Percentiles rank a stretch among this genome's conserved stretches.
phyloP scores from a whole-genome alignment of 2,329 filamentous ascomycete genomes.

The Fusarium protoensiforme region DNA sequence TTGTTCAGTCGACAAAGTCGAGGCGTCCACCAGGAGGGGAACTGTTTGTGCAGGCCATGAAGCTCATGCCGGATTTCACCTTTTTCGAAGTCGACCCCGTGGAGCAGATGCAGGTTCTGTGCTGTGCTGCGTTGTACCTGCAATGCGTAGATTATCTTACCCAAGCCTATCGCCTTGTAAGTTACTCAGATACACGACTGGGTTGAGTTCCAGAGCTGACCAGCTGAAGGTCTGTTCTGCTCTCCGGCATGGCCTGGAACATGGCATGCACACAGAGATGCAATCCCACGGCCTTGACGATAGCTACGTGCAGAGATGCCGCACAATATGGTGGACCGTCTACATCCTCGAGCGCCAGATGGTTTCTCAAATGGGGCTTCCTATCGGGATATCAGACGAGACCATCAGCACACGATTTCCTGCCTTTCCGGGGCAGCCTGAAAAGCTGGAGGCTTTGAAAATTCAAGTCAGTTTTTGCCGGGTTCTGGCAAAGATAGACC shows the following conservation, averaged over 20 bases:
- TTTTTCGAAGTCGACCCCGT: constrained; percentile 26
- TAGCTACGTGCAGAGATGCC: constrained; percentile 25
- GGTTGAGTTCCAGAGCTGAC: neutral
- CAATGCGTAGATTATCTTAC: constrained; percentile 22
- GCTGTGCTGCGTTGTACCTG: constrained; percentile 27
- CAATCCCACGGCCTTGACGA: constrained; percentile 14
- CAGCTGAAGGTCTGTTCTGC: constrained; percentile 21
- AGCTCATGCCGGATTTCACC: constrained; percentile 32
- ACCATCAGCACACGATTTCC: constrained; percentile 29
- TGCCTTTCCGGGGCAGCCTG: constrained; percentile 4
- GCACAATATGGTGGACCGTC: constrained; percentile 29
- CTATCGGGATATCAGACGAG: constrained; percentile 29
- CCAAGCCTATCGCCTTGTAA: constrained; percentile 25
- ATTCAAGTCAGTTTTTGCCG: constrained; percentile 30
- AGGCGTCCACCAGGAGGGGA: constrained; percentile 24
- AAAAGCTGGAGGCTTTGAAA: constrained; percentile 17
- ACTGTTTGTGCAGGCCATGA: constrained; percentile 35
- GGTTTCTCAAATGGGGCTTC: constrained; percentile 31
- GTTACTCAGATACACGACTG: fast-evolving
- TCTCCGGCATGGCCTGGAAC: constrained; percentile 16
- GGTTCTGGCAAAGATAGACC: constrained; percentile 31
- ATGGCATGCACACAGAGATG: constrained; percentile 37
- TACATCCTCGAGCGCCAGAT: constrained; percentile 33
- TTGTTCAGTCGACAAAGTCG: constrained; percentile 32
- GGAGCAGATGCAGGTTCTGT: constrained; percentile 33